These are phyloP conservation scores for Cryptococcus sp. DNA, from an alignment of 1,284 basidiomycete genomes.

Conservation along the genomic window DNA sequence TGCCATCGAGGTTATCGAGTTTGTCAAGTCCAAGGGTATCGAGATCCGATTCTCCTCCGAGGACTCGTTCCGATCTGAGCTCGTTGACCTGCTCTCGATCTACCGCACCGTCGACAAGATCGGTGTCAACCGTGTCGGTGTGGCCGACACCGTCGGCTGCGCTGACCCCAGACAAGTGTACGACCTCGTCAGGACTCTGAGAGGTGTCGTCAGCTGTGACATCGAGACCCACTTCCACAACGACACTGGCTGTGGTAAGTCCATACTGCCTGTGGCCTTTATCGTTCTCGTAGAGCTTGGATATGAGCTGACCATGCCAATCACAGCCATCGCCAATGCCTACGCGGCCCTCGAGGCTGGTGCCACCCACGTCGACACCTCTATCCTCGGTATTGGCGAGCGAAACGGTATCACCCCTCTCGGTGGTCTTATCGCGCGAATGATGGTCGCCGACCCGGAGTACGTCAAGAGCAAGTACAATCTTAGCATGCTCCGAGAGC, in stretches of 20 bases:
- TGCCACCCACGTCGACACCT: conserved; percentile 98
- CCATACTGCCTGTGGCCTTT: conserved; percentile 15
- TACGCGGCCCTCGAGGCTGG: conserved; percentile 98
- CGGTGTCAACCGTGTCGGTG: conserved; percentile 97
- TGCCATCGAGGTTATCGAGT: conserved; percentile 96
- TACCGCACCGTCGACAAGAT: conserved; percentile 99
- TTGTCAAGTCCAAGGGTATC: conserved; percentile 99
- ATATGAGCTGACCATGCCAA: neutral
- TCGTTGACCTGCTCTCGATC: conserved; percentile 97
- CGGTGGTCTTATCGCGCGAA: conserved; percentile 92
- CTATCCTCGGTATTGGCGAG: conserved; percentile 91
- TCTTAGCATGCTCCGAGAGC: conserved; percentile 91
- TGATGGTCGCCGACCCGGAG: conserved; percentile 87
- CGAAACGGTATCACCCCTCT: conserved; percentile 98
- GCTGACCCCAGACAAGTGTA: conserved; percentile 99
- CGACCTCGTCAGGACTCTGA: conserved; percentile 91
- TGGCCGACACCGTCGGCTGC: conserved; percentile 98
- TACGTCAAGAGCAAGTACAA: conserved; percentile 99
- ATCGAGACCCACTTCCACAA: conserved; percentile 99
- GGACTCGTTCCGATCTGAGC: conserved; percentile 99
- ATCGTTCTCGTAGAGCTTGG: conserved; percentile 12
- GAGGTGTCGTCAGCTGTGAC: conserved; percentile 93
- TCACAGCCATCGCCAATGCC: conserved; percentile 90
- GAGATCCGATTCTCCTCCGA: conserved; percentile 99
- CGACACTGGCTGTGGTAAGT: conserved; percentile 83